phyloP scores from a whole-genome alignment of 2,329 filamentous ascomycete species.

The Huntiella moniliformis region DNA sequence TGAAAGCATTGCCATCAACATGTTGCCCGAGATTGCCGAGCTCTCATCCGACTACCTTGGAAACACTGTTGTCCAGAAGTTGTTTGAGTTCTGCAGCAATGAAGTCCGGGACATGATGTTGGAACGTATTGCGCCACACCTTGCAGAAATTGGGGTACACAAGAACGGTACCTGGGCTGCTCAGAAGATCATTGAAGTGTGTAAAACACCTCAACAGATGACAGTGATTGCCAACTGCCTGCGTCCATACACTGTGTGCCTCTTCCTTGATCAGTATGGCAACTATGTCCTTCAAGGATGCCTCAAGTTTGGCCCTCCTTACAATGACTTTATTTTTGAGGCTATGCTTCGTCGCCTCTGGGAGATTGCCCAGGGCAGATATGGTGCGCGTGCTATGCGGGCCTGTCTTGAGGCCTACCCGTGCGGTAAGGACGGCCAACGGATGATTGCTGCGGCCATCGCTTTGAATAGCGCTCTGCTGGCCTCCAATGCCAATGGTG shows the following conservation, averaged over 20 bases:
- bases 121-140: constrained; percentile 65
- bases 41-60: constrained; percentile 89
- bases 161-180: constrained; percentile 99
- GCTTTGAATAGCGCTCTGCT: constrained; percentile 93
- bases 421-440: constrained; percentile 83
- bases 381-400: constrained; percentile 87
- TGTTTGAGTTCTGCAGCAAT: constrained; percentile 93
- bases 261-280: constrained; percentile 94
- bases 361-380: constrained; percentile 83
- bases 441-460: constrained; percentile 84
- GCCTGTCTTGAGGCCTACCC: constrained; percentile 94
- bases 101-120: constrained; percentile 83
- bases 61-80: constrained; percentile 97
- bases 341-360: constrained; percentile 88
- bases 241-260: constrained; percentile 67
- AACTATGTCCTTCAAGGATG: constrained; percentile 98
- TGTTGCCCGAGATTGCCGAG: constrained; percentile 93
- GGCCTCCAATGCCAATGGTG: constrained; percentile 89
- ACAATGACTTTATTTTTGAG: constrained; percentile 95
- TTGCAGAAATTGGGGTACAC: constrained; percentile 92
- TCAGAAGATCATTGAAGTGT: constrained; percentile 97
- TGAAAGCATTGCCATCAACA: constrained; percentile 76
- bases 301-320: constrained; percentile 72
- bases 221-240: constrained; percentile 66
- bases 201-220: constrained; percentile 71